A percentile compares a stretch with the other conserved stretches of the same genome.
These are phyloP conservation scores for Selaginella moellendorffii DNA, from an alignment of 75 land plant species.

Conservation along the genomic window DNA sequence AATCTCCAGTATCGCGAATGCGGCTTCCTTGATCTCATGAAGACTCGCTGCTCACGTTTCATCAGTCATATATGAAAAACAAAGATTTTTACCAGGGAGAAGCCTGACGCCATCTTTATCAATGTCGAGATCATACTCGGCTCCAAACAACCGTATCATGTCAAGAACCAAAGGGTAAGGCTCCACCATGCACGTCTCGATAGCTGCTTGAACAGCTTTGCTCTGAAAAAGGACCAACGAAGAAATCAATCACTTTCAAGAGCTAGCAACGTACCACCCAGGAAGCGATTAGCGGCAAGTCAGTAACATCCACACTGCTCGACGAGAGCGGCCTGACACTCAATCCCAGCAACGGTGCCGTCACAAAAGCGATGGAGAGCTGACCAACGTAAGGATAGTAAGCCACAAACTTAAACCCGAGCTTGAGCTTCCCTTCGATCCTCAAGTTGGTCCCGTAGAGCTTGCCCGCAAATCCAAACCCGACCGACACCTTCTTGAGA, in stretches of 20 bases:
- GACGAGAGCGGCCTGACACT: conserved; percentile 24
- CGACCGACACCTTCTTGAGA: conserved; percentile 13
- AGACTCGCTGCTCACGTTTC: neutral
- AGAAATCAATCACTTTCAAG: no score
- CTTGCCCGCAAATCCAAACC: conserved; percentile 19
- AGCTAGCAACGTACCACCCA: conserved; percentile 20
- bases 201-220: conserved; percentile 17
- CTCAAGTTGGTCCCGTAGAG: conserved; percentile 18
- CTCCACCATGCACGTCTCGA: conserved; percentile 20
- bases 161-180: conserved; percentile 17
- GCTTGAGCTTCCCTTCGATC: conserved; percentile 15
- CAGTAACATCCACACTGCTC: conserved; percentile 18
- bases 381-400: conserved; percentile 19
- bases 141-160: conserved; percentile 15
- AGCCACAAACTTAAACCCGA: conserved; percentile 20
- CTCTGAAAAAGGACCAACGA: conserved; percentile 9
- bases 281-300: conserved; percentile 17
- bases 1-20: conserved; percentile 25
- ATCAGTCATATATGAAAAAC: neutral
- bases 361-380: conserved; percentile 16
- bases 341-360: conserved; percentile 14
- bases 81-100: neutral
- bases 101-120: conserved; percentile 13
- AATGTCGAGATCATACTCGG: conserved; percentile 11
- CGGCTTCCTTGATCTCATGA: conserved; percentile 7